These are phyloP conservation scores for Ganoderma lucidum DNA, from an alignment of 1,284 basidiomycete genomes.

Conservation along the genomic window DNA sequence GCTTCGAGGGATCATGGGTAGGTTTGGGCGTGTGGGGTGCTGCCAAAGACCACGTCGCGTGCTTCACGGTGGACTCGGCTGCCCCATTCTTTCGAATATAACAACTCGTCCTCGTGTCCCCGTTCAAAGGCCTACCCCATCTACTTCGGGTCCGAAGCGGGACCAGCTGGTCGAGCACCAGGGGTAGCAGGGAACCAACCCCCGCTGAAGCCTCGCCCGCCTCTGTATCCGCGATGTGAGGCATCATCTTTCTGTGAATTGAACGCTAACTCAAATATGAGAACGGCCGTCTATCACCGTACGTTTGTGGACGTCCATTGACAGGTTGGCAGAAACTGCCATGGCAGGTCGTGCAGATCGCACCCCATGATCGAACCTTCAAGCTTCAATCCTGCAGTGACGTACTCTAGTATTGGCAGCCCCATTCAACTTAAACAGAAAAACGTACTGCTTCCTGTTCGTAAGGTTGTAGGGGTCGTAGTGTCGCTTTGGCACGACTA, in stretches of 20 bases:
- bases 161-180: not conserved
- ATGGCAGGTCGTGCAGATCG: conserved; percentile 3
- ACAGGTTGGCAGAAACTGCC: conserved; percentile 2
- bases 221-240: not conserved
- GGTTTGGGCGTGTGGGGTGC: not conserved
- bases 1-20: not conserved
- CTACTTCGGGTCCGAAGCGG: not conserved
- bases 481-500: not conserved
- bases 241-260: not conserved
- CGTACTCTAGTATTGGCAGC: not conserved
- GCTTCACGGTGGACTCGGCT: not conserved
- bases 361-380: conserved; percentile 3
- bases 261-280: conserved; percentile 8
- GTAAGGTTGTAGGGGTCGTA: not conserved
- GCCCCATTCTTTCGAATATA: not conserved
- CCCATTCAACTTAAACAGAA: not conserved
- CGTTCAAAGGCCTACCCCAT: not conserved
- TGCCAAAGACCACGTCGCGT: not conserved
- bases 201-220: not conserved
- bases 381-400: too few relatives aligned
- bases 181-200: not conserved
- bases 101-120: not conserved
- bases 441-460: not conserved
- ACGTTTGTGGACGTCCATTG: not conserved
- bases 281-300: conserved; percentile 15